These are phyloP conservation scores for Amanita brunnescens DNA, from an alignment of 768 basidiomycete species.

Conservation along the genomic window DNA sequence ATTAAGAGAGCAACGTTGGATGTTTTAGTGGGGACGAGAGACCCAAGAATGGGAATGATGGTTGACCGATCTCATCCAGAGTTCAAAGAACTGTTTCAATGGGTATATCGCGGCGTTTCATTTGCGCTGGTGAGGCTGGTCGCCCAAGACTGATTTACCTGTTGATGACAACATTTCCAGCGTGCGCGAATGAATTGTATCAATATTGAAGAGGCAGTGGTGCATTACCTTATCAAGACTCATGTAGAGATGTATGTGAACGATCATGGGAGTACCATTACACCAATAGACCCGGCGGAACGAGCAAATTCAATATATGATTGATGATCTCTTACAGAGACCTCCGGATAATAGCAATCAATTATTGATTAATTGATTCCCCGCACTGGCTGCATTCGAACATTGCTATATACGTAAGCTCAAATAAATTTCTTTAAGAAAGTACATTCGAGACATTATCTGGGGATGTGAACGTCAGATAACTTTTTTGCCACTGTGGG, in stretches of 20 bases:
- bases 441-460: no score
- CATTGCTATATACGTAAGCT: no score
- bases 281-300: not conserved
- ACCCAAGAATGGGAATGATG: constrained; percentile 23
- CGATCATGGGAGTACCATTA: constrained; percentile 11
- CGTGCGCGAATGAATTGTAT: constrained; percentile 32
- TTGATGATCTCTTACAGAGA: not conserved
- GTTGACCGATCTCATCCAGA: constrained; percentile 38
- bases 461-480: no score
- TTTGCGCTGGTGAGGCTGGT: constrained; percentile 38
- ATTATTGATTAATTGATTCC: no score
- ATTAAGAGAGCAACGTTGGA: constrained; percentile 37
- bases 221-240: constrained; percentile 31
- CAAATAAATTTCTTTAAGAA: no score
- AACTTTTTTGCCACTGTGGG: no score
- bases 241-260: constrained; percentile 41
- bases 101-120: constrained; percentile 37
- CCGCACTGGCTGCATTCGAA: no score
- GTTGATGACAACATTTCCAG: constrained; percentile 18
- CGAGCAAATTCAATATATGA: not conserved
- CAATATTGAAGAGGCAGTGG: constrained; percentile 25
- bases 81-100: constrained; percentile 41
- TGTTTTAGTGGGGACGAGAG: constrained; percentile 29
- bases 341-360: no score
- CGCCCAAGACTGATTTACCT: not conserved